Conservation (phyloP, 257 asterid genomes). For the Linaria vulgaris region DNA sequence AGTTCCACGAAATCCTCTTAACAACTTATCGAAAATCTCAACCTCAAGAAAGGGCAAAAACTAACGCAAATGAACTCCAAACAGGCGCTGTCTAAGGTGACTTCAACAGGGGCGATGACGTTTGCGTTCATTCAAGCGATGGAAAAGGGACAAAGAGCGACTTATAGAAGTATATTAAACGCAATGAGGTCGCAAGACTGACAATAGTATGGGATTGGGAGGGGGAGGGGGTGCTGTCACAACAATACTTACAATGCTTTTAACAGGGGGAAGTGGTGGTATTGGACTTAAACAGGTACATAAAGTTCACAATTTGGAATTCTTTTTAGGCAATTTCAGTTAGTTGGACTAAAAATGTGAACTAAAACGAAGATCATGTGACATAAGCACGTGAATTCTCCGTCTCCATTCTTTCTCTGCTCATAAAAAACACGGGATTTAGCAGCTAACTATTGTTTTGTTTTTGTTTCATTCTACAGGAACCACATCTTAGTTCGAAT, state of each 20-base stretch:
- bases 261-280: slow-evolving; percentile 80
- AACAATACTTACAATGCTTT: slow-evolving; percentile 70
- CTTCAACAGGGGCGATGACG: slow-evolving; percentile 97
- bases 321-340: background rate
- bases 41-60: background rate
- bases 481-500: slow-evolving; percentile 6
- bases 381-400: too few relatives aligned
- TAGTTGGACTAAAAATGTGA: too few relatives aligned
- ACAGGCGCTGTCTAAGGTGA: slow-evolving; percentile 85
- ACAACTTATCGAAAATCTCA: background rate
- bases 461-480: background rate
- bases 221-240: slow-evolving; percentile 68
- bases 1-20: slow-evolving; percentile 12
- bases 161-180: slow-evolving; percentile 75
- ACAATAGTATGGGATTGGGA: slow-evolving; percentile 37
- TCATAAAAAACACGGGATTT: too few relatives aligned
- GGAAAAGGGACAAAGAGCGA: slow-evolving; percentile 67
- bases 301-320: background rate
- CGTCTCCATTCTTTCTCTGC: too few relatives aligned
- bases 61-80: slow-evolving; percentile 17
- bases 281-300: slow-evolving; percentile 76
- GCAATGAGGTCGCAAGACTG: slow-evolving; percentile 74
- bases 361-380: too few relatives aligned
- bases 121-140: slow-evolving; percentile 89
- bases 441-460: background rate